Evolutionary conservation across 805 yeast genomes (phyloP), one percentile per base, ranked within the genome.

Genomic region (Saccharomycopsis olivae): DNA sequence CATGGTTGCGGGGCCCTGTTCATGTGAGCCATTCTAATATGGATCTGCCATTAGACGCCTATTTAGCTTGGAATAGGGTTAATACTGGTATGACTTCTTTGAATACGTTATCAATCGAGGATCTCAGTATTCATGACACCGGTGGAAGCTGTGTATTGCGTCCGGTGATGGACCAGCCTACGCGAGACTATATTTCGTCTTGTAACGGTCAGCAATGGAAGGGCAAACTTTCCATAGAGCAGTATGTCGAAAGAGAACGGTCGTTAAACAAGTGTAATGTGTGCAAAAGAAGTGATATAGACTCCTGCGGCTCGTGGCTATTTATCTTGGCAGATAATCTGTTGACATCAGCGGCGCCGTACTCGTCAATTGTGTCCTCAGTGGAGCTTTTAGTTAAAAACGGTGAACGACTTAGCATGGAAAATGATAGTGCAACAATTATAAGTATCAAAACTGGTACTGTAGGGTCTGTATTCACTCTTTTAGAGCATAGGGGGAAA

Each of bases 391-490:
- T 64, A 44, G 59, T 61, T 43, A 55, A 68, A 41, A 48, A 54
- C 4, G 65, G 36, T 5, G 14, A 18, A 17, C 33, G 38, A 33
- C 20, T 21, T 9, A 14, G 59, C 0, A 47, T 54, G 8, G 43
- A 49, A 18, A 56, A 59, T 1, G 38, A 51, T 3, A 35, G 49
- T 17, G 58, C 57, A 1, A 47, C 49, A 4, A 36, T 60, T 17
- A 53, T 51, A 18, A 57, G 61, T 9, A 51, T 57, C 3, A 43
- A 61, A 4, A 46, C 59, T n/a, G 56, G 65, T 36, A 56, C 73
- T 40, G 56, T 78, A 42, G 85, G 84, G 18, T 73, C 77, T 9
- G 85, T 78, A 1, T 77, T 58, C 52, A 75, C 83, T 1, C 55
- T 66, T 5, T 54, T 58, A 13, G 49, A 62, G 31, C 57, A 60